Percentiles rank a stretch among this genome's conserved stretches.
These are phyloP conservation scores for Suhomyces choctaworum DNA, from an alignment of 1,139 yeast species.

Conservation along the genomic window DNA sequence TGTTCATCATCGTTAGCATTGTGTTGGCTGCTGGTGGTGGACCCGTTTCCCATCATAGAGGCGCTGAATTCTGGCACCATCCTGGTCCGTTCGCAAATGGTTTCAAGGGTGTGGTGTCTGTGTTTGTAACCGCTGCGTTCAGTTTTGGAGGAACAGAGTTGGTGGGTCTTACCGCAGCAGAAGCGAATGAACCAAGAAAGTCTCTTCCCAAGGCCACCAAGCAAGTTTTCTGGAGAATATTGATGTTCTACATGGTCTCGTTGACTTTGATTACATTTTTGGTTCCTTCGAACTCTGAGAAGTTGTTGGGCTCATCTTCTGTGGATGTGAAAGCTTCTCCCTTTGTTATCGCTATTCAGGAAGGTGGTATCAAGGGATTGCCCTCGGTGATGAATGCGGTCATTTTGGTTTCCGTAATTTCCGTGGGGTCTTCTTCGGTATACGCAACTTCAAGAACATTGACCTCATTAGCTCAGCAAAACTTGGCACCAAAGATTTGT, in stretches of 20 bases:
- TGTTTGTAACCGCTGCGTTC: conserved; percentile 57
- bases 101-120: conserved; percentile 48
- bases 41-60: conserved; percentile 26
- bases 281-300: conserved; percentile 34
- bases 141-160: conserved; percentile 55
- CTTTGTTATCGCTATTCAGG: conserved; percentile 56
- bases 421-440: conserved; percentile 41
- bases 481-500: conserved; percentile 27
- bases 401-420: conserved; percentile 62
- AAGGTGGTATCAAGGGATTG: conserved; percentile 58
- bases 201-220: conserved; percentile 44
- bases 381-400: conserved; percentile 76
- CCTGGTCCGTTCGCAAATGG: conserved; percentile 41
- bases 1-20: conserved; percentile 32
- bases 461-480: conserved; percentile 27
- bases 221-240: conserved; percentile 39
- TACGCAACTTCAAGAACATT: conserved; percentile 30
- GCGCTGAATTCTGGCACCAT: conserved; percentile 31
- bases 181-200: conserved; percentile 39
- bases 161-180: conserved; percentile 45
- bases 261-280: conserved; percentile 33
- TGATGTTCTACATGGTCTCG: conserved; percentile 36
- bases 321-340: conserved; percentile 54
- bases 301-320: conserved; percentile 36
- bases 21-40: conserved; percentile 38